Evolutionary conservation across 306 rosid genomes (phyloP), one percentile per base, ranked within the genome.

Genomic region (Neltuma alba): DNA sequence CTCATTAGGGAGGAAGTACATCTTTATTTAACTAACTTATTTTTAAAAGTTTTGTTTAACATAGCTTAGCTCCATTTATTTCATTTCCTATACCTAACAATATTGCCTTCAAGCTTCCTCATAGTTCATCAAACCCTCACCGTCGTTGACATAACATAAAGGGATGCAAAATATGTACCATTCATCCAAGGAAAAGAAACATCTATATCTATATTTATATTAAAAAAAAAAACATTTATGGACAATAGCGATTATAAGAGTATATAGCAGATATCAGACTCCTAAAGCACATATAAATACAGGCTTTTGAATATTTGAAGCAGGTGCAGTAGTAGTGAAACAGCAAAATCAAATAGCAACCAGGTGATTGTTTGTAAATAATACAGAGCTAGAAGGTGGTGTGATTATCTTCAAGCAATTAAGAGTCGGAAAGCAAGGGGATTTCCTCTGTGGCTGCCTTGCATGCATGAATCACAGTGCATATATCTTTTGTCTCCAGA

Each of bases 381-480:
- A 21, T 23, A 68, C 13, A 27, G 14, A 42, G 33, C 14, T 25
- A 23, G 21, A 69, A 13, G 30, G n/a, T 1, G 27, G 60, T 36
- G 31, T 63, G 55, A 50, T 16, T 50, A n/a, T 12, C 73, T 82
- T 25, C 31, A 34, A 50, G 31, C 75, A n/a, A 21, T 68, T 70
- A 90, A 68, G 88, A 82, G 71, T 74, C 85, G 0, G 90, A 72
- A 20, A 85, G 54, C 72, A 76, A 25, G 41, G 76, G 16, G 5
- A 12, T 5, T 27, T 58, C 65, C 27, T 58, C 36, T 1, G 28
- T 34, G 21, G 79, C 37, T 7, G 77, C 78, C 58, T 84, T 82
- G 83, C 96, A 95, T 57, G 98, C 96, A 74, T 90, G 96, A 54
- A 93, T 75, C 15, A 80, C 79, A 14, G 74, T 83, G 93, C 99